phyloP scores from a whole-genome alignment of 768 basidiomycete species.

The Boletellus emodensis region DNA sequence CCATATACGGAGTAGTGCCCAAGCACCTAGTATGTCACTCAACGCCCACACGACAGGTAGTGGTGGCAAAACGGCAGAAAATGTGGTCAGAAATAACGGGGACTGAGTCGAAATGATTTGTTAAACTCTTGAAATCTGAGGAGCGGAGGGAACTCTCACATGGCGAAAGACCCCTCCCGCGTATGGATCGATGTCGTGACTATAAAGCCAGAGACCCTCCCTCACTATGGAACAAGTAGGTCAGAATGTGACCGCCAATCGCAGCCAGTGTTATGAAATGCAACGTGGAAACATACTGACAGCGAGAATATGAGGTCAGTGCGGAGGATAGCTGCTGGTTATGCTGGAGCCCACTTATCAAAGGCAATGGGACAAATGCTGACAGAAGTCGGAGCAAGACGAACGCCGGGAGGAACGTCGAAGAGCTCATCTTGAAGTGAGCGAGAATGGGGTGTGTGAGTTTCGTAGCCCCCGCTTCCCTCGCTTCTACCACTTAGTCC shows the following conservation, averaged over 20 bases:
- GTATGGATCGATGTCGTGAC: constrained; percentile 80
- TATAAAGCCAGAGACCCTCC: constrained; percentile 83
- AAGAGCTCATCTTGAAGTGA: constrained; percentile 6
- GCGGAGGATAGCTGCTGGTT: constrained; percentile 81
- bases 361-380: constrained; percentile 46
- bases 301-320: constrained; percentile 69
- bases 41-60: constrained; percentile 66
- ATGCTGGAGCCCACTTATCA: constrained; percentile 44
- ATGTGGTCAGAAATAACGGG: constrained; percentile 71
- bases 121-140: background rate
- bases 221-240: constrained; percentile 50
- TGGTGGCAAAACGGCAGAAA: constrained; percentile 63
- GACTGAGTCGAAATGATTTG: constrained; percentile 46
- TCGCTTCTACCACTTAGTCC: no score
- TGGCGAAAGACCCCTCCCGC: constrained; percentile 83
- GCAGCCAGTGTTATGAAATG: background rate
- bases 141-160: constrained; percentile 43
- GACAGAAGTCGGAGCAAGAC: constrained; percentile 50
- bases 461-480: no score
- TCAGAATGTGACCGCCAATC: constrained; percentile 9
- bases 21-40: constrained; percentile 64
- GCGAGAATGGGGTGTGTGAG: no score
- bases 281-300: constrained; percentile 42
- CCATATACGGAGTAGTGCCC: constrained; percentile 67
- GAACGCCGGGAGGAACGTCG: constrained; percentile 36